Evolutionary conservation across 495 filamentous ascomycete genomes (phyloP), one percentile per base, ranked within the genome.

Genomic region (Neurospora sp.): DNA sequence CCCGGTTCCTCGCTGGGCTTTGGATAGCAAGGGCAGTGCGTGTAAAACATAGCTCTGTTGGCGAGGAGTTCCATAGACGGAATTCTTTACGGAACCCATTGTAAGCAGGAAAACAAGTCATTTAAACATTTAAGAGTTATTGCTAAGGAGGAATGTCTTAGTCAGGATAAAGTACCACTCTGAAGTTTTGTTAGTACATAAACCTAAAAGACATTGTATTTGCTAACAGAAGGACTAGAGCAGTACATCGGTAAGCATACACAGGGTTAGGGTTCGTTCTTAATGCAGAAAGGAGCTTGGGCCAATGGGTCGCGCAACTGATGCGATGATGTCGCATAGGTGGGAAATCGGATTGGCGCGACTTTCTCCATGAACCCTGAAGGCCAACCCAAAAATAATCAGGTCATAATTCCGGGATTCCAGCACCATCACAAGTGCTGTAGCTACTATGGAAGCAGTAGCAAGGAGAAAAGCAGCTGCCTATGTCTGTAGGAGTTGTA

Each of bases 401-500:
- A 59, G 48, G 21, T 59, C 48, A 24, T 59, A 24, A 3, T 59
- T 15, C 5, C 48, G 13, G 13, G 13, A 62, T 17, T 62, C 28
- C 54, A 31, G 54, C 54, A 62, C 54, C 28, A 66, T 34, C 54
- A 36, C 54, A 19, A 66, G 54, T 34, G 37, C 34, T 28, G 17
- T 45, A 11, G 5, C 69, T 39, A 71, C 31, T 5, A 81, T 81
- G 80, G 79, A 80, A 10, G 62, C 48, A 10, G 11, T 78, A 48
- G 39, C 76, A 11, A 76, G 79, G 43, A 74, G 72, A 17, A 71
- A 77, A 5, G 74, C 74, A 37, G 45, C 75, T 36, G 73, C 75
- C 8, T 85, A 80, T 72, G 74, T 87, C 70, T 88, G 86, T 76
- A 76, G 80, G 34, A 84, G 81, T 73, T 88, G 86, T 73, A 85